These are phyloP conservation scores for Bretschneidera sinensis DNA, from an alignment of 345 rosid species.

Conservation along the genomic window DNA sequence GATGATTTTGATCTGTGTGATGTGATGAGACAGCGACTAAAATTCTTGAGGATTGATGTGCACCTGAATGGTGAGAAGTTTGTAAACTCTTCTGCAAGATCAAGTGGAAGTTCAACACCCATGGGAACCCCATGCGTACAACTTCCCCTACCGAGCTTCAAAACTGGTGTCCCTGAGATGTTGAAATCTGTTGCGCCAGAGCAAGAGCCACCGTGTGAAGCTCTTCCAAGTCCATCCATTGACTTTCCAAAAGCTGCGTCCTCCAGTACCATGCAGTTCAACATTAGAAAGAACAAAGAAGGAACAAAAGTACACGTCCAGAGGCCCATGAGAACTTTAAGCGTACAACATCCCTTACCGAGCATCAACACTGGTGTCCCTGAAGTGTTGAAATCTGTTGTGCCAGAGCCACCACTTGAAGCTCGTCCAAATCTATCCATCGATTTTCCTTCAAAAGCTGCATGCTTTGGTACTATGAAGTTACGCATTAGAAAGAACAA, in stretches of 20 bases:
- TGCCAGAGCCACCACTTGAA: too few species aligned
- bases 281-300: too few species aligned
- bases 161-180: slow-evolving; percentile 41
- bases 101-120: slow-evolving; percentile 55
- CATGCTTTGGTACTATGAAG: too few species aligned
- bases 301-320: too few species aligned
- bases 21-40: slow-evolving; percentile 64
- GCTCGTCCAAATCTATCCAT: too few species aligned
- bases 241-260: slow-evolving; percentile 53
- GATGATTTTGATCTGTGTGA: slow-evolving; percentile 72
- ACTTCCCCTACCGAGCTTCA: slow-evolving; percentile 34
- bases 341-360: too few species aligned
- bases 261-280: slow-evolving; percentile 41
- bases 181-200: slow-evolving; percentile 62
- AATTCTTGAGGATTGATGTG: slow-evolving; percentile 63
- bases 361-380: too few species aligned
- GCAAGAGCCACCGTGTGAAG: slow-evolving; percentile 54
- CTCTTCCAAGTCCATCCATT: slow-evolving; percentile 42
- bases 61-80: slow-evolving; percentile 29
- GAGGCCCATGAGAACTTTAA: too few species aligned
- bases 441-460: too few species aligned
- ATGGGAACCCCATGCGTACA: slow-evolving; percentile 36
- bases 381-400: too few species aligned
- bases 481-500: too few species aligned
- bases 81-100: slow-evolving; percentile 30